Percentiles rank a stretch among this genome's conserved stretches.
These are phyloP conservation scores for Eremothecium sinecaudum DNA, from an alignment of 1,139 yeast species.

Conservation along the genomic window DNA sequence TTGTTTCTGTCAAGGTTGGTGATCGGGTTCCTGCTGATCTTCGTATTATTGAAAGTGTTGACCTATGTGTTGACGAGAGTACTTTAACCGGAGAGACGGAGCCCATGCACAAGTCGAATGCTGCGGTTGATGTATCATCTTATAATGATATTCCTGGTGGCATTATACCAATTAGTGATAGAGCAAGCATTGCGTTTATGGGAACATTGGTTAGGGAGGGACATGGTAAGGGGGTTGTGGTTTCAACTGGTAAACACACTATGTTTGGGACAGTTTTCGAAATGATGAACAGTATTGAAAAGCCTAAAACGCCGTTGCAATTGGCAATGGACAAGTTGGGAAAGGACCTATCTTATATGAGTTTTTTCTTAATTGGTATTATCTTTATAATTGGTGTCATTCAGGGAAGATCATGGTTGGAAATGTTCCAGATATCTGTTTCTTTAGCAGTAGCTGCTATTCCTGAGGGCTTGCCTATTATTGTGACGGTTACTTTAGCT, in stretches of 20 bases:
- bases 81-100: constrained; percentile 89
- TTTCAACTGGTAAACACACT: constrained; percentile 78
- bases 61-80: constrained; percentile 79
- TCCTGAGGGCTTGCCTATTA: constrained; percentile 95
- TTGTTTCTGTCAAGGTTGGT: constrained; percentile 81
- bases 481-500: constrained; percentile 92
- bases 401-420: constrained; percentile 90
- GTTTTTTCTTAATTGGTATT: constrained; percentile 76
- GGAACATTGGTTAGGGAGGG: constrained; percentile 95
- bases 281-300: constrained; percentile 89
- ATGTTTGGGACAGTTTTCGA: constrained; percentile 86
- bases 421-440: constrained; percentile 94
- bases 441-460: constrained; percentile 96
- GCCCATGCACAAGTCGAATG: constrained; percentile 59
- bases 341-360: constrained; percentile 70
- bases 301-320: constrained; percentile 93
- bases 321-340: constrained; percentile 91
- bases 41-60: constrained; percentile 66
- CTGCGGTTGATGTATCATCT: constrained; percentile 31
- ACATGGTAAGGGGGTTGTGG: constrained; percentile 85
- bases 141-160: constrained; percentile 26
- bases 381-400: constrained; percentile 79
- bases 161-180: constrained; percentile 48
- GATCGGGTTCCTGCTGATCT: constrained; percentile 94
- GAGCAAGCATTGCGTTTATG: constrained; percentile 80